Conservation (phyloP, 805 yeast genomes). For the Lipomyces starkeyi region DNA sequence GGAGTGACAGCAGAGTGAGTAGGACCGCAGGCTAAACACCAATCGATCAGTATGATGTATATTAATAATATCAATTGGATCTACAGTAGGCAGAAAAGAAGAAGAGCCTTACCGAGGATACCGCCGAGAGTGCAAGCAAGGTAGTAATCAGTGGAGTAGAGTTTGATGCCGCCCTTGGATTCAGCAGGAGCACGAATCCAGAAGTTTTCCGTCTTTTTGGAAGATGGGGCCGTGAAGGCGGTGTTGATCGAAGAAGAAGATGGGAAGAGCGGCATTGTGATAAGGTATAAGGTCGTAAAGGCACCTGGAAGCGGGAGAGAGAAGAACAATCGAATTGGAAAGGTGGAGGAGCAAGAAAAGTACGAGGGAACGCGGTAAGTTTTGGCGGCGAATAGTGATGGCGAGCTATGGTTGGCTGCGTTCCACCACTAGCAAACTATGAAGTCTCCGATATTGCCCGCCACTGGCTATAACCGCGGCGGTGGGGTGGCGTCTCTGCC, state of each 20-base stretch:
- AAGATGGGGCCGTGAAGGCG: slow-evolving; percentile 48
- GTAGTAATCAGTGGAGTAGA: slow-evolving; percentile 68
- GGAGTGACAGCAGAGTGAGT: slow-evolving; percentile 95
- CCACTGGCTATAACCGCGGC: neutral
- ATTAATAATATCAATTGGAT: neutral
- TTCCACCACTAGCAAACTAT: neutral
- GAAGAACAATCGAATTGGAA: neutral
- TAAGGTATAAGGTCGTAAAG: neutral
- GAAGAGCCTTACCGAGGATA: slow-evolving; percentile 49
- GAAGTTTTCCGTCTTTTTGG: slow-evolving; percentile 41
- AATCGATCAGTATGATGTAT: neutral
- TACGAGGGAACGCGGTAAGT: neutral
- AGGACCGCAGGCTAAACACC: slow-evolving; percentile 84
- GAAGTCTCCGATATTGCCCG: neutral
- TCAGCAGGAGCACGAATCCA: slow-evolving; percentile 41
- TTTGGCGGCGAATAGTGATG: neutral
- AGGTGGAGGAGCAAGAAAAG: neutral
- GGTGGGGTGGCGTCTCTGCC: too few relatives aligned
- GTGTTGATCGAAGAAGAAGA: slow-evolving; percentile 47
- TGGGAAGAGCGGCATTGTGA: slow-evolving; percentile 49
- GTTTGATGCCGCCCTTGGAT: slow-evolving; percentile 51
- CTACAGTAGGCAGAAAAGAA: neutral
- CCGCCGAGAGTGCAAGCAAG: slow-evolving; percentile 80
- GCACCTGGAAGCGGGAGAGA: neutral
- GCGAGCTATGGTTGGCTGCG: slow-evolving; percentile 7